These are phyloP conservation scores for Perilla frutescens DNA, from an alignment of 257 asterid species.

Conservation along the genomic window DNA sequence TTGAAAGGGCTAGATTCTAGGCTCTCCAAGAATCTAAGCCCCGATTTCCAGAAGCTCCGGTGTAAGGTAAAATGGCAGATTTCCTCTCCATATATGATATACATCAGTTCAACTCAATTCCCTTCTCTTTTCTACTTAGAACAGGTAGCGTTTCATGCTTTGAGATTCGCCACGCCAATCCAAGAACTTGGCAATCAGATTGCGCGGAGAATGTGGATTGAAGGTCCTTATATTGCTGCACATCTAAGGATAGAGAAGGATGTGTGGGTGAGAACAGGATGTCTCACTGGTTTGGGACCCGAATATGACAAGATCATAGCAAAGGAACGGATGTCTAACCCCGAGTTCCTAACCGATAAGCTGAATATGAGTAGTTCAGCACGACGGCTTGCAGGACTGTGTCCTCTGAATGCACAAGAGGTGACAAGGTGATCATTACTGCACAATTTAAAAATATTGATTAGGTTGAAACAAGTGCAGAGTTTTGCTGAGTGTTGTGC, in stretches of 20 bases:
- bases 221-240: slow-evolving; percentile 63
- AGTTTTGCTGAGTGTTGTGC: not conserved
- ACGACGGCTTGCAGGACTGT: slow-evolving; percentile 60
- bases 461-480: not conserved
- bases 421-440: slow-evolving; percentile 43
- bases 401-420: slow-evolving; percentile 66
- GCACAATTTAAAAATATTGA: not conserved
- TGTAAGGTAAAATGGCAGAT: slow-evolving; percentile 50
- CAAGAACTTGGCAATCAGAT: slow-evolving; percentile 54
- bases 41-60: slow-evolving; percentile 70
- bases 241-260: slow-evolving; percentile 72
- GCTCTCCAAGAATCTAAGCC: slow-evolving; percentile 68
- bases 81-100: not conserved
- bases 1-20: slow-evolving; percentile 67
- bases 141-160: slow-evolving; percentile 71
- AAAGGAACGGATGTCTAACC: slow-evolving; percentile 49
- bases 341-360: slow-evolving; percentile 59
- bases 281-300: slow-evolving; percentile 55
- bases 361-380: slow-evolving; percentile 50
- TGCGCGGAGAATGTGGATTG: slow-evolving; percentile 74
- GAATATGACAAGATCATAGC: slow-evolving; percentile 46
- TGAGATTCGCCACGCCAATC: slow-evolving; percentile 60
- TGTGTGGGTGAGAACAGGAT: slow-evolving; percentile 70
- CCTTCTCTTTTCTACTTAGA: not conserved
- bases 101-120: no score